These are phyloP conservation scores for Alternaria arbusti DNA, from an alignment of 2,329 filamentous ascomycete genomes.

Conservation along the genomic window DNA sequence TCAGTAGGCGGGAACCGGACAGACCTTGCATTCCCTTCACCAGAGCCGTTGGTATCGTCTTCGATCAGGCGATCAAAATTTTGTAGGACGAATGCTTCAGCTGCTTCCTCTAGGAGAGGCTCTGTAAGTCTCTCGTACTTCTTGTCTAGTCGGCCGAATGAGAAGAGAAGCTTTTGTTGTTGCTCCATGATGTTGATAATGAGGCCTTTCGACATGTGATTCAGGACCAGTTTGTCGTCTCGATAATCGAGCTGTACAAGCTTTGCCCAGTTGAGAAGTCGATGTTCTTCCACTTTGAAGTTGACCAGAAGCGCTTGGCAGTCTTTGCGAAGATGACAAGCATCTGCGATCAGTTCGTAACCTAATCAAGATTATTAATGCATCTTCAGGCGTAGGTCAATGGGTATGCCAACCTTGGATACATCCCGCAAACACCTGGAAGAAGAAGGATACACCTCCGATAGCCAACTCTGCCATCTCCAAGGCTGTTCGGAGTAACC, in stretches of 20 bases:
- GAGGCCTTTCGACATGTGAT: slow-evolving; percentile 40
- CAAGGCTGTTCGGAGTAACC: neutral
- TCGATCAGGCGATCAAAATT: slow-evolving; percentile 19
- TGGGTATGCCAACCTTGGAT: slow-evolving; percentile 33
- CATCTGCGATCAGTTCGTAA: slow-evolving; percentile 48
- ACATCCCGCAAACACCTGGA: slow-evolving; percentile 48
- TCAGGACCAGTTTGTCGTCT: slow-evolving; percentile 41
- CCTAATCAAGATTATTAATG: slow-evolving; percentile 22
- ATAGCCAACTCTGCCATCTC: slow-evolving; percentile 33
- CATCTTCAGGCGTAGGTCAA: neutral
- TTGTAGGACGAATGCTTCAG: slow-evolving; percentile 20
- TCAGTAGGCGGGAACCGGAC: slow-evolving; percentile 41
- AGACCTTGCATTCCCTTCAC: slow-evolving; percentile 24
- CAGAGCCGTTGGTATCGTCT: slow-evolving; percentile 7
- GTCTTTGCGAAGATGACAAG: slow-evolving; percentile 38
- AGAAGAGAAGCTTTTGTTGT: slow-evolving; percentile 37
- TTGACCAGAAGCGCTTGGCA: slow-evolving; percentile 46
- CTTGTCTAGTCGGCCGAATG: slow-evolving; percentile 41
- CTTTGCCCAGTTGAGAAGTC: slow-evolving; percentile 48
- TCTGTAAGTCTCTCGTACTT: slow-evolving; percentile 37
- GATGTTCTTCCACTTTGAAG: slow-evolving; percentile 47
- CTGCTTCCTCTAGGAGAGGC: slow-evolving; percentile 37
- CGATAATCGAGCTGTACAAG: slow-evolving; percentile 41
- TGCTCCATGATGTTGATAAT: slow-evolving; percentile 46
- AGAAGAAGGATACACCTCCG: slow-evolving; percentile 41